Conservation (phyloP, 495 filamentous ascomycete genomes). For the Baudoinia panamericana region DNA sequence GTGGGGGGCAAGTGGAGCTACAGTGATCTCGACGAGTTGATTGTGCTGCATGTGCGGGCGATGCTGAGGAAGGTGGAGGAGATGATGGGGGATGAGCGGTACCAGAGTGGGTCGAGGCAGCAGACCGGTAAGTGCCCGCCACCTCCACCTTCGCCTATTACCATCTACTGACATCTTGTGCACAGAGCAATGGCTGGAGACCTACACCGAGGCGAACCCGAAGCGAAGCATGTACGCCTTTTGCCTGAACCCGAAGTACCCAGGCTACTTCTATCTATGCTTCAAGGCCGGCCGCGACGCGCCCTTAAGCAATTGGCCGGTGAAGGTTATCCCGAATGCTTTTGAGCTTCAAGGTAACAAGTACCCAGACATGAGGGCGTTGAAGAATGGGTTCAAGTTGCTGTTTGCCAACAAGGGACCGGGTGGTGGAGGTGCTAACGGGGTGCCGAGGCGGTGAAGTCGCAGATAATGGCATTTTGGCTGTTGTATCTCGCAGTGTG, state of each 20-base stretch:
- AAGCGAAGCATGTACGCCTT: conserved; percentile 87
- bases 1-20: conserved; percentile 77
- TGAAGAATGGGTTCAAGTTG: conserved; percentile 79
- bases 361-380: conserved; percentile 84
- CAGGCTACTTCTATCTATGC: conserved; percentile 88
- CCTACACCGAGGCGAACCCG: conserved; percentile 91
- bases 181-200: conserved; percentile 84
- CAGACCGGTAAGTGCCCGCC: conserved; percentile 75
- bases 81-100: conserved; percentile 85
- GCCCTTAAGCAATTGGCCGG: conserved; percentile 62
- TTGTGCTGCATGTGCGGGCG: conserved; percentile 89
- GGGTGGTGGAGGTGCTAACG: conserved; percentile 5
- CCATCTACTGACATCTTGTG: conserved; percentile 4
- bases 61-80: conserved; percentile 98
- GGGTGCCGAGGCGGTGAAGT: conserved; percentile 1
- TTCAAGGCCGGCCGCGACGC: conserved; percentile 80
- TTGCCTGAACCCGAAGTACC: conserved; percentile 80
- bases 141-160: neutral
- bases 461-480: too few relatives aligned
- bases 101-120: conserved; percentile 60
- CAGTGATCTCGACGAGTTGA: conserved; percentile 91
- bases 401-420: conserved; percentile 33
- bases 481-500: too few relatives aligned
- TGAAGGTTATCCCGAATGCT: conserved; percentile 78
- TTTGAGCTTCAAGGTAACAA: conserved; percentile 75